Evolutionary conservation across 805 yeast species (phyloP).

Genomic region (Wickerhamiella kazuoi): DNA sequence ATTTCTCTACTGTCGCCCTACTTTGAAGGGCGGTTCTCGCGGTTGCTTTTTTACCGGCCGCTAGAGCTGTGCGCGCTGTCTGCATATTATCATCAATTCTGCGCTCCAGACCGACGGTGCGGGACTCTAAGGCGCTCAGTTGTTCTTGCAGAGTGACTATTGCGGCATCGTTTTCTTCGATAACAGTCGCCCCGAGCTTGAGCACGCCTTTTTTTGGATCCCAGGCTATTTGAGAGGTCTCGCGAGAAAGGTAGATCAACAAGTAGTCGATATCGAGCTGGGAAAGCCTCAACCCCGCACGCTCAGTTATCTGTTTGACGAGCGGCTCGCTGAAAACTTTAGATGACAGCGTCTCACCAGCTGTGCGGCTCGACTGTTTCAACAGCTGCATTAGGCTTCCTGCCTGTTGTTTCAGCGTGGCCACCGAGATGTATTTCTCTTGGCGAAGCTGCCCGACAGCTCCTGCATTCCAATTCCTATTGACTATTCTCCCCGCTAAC

Average conservation of each 20-base stretch:
- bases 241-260: slow-evolving; percentile 14
- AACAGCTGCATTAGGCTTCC: slow-evolving; percentile 4
- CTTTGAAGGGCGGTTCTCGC: slow-evolving; percentile 7
- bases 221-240: slow-evolving; percentile 8
- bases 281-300: slow-evolving; percentile 5
- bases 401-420: slow-evolving; percentile 9
- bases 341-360: slow-evolving; percentile 3
- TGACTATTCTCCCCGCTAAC: slow-evolving; percentile 8
- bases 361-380: slow-evolving; percentile 3
- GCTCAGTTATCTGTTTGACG: background rate
- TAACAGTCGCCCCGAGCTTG: slow-evolving; percentile 7
- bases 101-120: slow-evolving; percentile 2
- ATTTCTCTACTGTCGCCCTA: slow-evolving; percentile 14
- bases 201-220: slow-evolving; percentile 8
- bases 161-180: slow-evolving; percentile 13
- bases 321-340: slow-evolving; percentile 1
- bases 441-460: slow-evolving; percentile 13
- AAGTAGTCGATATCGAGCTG: slow-evolving; percentile 14
- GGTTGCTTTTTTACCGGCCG: slow-evolving; percentile 6
- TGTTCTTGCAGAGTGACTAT: slow-evolving; percentile 13
- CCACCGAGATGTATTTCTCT: slow-evolving; percentile 15
- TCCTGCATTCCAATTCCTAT: slow-evolving; percentile 13
- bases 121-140: background rate
- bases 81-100: slow-evolving; percentile 6
- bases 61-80: slow-evolving; percentile 7